These are phyloP conservation scores for Boletellus emodensis DNA, from an alignment of 768 basidiomycete genomes.

Conservation along the genomic window DNA sequence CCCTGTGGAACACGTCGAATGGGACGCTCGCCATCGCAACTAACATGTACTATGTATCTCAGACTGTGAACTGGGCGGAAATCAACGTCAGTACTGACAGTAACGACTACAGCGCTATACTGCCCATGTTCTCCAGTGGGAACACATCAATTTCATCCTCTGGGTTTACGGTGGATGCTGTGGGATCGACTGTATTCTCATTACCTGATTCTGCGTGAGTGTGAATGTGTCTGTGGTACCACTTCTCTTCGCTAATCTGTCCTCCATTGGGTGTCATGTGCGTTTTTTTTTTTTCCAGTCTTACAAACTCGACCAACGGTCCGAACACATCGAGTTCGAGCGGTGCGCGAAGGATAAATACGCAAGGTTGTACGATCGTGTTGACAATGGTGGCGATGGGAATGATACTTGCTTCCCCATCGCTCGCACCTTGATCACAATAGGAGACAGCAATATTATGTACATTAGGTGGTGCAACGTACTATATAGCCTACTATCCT, in stretches of 20 bases:
- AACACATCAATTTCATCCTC: slow-evolving; percentile 3
- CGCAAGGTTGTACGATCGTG: background rate
- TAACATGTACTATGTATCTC: slow-evolving; percentile 44
- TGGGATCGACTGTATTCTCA: slow-evolving; percentile 21
- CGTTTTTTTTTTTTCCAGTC: background rate
- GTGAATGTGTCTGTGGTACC: background rate
- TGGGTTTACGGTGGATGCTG: slow-evolving; percentile 13
- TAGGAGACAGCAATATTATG: too few species aligned
- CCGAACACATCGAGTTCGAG: background rate
- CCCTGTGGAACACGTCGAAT: slow-evolving; percentile 43
- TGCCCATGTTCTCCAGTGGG: slow-evolving; percentile 14
- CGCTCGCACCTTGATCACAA: background rate
- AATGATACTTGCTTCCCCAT: background rate
- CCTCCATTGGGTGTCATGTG: background rate
- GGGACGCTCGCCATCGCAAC: slow-evolving; percentile 48
- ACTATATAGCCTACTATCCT: too few species aligned
- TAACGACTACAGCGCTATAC: background rate
- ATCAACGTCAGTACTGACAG: slow-evolving; percentile 15
- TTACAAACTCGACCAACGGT: background rate
- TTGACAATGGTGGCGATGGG: background rate
- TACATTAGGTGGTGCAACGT: too few species aligned
- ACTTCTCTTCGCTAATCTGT: background rate
- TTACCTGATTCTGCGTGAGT: slow-evolving; percentile 12
- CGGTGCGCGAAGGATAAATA: background rate
- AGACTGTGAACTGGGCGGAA: slow-evolving; percentile 31